phyloP scores from a whole-genome alignment of 108 stramenopile species.

The Epithemia pelagica region DNA sequence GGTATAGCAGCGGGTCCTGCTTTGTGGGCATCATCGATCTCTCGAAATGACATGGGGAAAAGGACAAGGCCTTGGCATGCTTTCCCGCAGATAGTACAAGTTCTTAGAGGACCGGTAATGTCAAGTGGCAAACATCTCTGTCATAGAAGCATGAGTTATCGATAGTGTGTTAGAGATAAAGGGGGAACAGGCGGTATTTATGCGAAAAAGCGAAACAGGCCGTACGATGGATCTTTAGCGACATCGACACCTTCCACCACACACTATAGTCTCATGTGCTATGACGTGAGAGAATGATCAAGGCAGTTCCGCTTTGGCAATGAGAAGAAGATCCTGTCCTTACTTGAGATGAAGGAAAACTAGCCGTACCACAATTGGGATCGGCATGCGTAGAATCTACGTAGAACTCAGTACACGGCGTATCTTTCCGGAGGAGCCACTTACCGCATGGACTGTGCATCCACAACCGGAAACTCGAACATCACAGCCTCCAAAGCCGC shows the following conservation, averaged over 20 bases:
- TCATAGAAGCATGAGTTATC: neutral
- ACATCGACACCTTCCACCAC: too few relatives aligned
- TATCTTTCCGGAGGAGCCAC: constrained; percentile 1
- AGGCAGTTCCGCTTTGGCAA: too few relatives aligned
- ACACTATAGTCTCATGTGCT: too few relatives aligned
- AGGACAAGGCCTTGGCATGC: constrained; percentile 41
- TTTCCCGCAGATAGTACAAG: constrained; percentile 24
- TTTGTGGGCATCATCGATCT: constrained; percentile 67
- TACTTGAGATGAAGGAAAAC: too few relatives aligned
- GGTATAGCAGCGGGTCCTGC: constrained; percentile 6
- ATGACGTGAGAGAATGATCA: too few relatives aligned
- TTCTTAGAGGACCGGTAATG: constrained; percentile 13
- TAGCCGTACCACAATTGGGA: too few relatives aligned
- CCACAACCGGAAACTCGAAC: constrained; percentile 52
- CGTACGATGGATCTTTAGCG: too few relatives aligned
- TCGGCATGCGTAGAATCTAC: neutral
- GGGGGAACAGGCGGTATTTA: too few relatives aligned
- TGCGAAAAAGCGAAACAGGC: too few relatives aligned
- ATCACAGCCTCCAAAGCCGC: constrained; percentile 65
- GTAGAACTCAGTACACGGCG: neutral
- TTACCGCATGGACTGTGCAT: constrained; percentile 49
- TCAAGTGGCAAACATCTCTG: constrained; percentile 37
- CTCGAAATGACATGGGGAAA: constrained; percentile 78
- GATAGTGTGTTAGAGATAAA: neutral
- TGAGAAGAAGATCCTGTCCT: too few relatives aligned